A percentile compares a stretch with the other conserved stretches of the same genome.
Evolutionary conservation across 495 filamentous ascomycete species (phyloP).

Genomic region (Symbiotaphrina buchneri): DNA sequence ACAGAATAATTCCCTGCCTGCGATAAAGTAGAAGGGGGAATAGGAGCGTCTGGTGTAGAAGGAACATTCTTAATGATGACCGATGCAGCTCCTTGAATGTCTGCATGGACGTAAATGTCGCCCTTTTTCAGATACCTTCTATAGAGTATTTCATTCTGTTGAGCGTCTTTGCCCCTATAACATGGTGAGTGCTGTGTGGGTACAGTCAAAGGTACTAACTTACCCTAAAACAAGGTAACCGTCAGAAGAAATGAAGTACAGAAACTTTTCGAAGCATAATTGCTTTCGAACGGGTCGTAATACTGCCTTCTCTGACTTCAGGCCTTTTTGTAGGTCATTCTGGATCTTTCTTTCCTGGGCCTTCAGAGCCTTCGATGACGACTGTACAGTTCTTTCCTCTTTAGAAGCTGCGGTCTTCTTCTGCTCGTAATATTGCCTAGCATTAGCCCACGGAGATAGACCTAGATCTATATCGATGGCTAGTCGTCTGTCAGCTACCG

Average conservation of each 20-base stretch:
- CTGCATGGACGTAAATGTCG: constrained; percentile 81
- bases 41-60: constrained; percentile 51
- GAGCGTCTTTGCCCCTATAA: constrained; percentile 51
- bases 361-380: constrained; percentile 68
- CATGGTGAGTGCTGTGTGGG: too few relatives aligned
- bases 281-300: constrained; percentile 60
- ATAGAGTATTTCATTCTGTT: constrained; percentile 85
- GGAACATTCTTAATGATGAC: constrained; percentile 74
- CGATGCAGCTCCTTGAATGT: constrained; percentile 60
- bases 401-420: constrained; percentile 67
- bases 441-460: constrained; percentile 69
- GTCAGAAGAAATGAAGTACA: constrained; percentile 87
- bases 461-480: constrained; percentile 68
- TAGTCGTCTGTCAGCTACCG: constrained; percentile 16
- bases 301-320: constrained; percentile 83
- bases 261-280: constrained; percentile 93
- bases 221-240: constrained; percentile 67
- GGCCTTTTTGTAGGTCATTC: constrained; percentile 57
- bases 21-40: constrained; percentile 73
- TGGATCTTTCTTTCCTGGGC: constrained; percentile 74
- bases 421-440: constrained; percentile 76
- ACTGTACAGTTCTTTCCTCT: constrained; percentile 61
- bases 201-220: not conserved
- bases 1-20: constrained; percentile 76
- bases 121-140: constrained; percentile 64